phyloP scores from a whole-genome alignment of 2,329 filamentous ascomycete species.

The Zymoseptoria crescenta region DNA sequence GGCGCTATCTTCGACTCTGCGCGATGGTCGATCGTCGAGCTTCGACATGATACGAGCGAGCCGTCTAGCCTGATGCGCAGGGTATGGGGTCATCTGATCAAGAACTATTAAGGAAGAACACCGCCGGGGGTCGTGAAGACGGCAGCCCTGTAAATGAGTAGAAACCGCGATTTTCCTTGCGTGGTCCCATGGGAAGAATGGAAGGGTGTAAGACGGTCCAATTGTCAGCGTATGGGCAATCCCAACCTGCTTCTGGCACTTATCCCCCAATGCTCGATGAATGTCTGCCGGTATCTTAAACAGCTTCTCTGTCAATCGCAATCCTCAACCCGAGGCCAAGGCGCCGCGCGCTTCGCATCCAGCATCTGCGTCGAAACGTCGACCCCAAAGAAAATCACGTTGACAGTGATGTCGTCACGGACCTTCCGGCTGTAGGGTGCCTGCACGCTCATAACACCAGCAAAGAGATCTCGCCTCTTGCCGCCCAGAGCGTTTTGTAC shows the following conservation, averaged over 20 bases:
- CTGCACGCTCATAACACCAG: slow-evolving; percentile 32
- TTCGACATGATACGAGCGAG: neutral
- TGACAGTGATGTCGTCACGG: slow-evolving; percentile 46
- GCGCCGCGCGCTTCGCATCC: neutral
- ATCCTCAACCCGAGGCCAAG: neutral
- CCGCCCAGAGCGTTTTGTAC: slow-evolving; percentile 48
- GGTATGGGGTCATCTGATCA: slow-evolving; percentile 2
- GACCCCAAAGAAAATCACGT: slow-evolving; percentile 47
- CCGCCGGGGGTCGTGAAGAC: neutral
- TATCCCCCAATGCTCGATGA: neutral
- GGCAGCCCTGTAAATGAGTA: too few species aligned
- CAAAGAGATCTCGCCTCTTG: slow-evolving; percentile 33
- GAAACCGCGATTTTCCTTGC: too few species aligned
- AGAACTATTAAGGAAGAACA: neutral
- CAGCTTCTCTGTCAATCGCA: neutral
- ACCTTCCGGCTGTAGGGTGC: slow-evolving; percentile 31
- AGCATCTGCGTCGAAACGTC: slow-evolving; percentile 1
- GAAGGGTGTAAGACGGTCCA: neutral
- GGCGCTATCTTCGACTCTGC: slow-evolving; percentile 1
- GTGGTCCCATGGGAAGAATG: neutral
- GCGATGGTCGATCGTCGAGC: slow-evolving; percentile 2
- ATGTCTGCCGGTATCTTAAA: neutral
- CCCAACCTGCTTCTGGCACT: neutral
- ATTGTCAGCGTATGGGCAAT: neutral
- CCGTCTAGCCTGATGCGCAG: slow-evolving; percentile 1